Conservation (phyloP, 441 rosid genomes). For the Populus hybrid region DNA sequence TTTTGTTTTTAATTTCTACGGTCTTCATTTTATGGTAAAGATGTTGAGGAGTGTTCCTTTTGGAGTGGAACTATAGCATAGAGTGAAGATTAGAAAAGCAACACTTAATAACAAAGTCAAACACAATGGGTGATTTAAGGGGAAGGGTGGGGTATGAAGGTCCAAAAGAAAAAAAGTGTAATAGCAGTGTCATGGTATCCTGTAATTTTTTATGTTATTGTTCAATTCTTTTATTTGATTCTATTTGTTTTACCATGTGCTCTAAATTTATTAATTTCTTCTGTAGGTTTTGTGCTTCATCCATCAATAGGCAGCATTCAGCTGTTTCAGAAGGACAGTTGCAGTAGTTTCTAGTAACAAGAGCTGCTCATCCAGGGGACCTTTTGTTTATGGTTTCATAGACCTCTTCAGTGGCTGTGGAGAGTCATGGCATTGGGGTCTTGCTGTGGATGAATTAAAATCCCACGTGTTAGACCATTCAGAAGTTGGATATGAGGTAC, state of each 20-base stretch:
- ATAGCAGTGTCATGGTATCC: too few species aligned
- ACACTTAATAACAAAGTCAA: too few species aligned
- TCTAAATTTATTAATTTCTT: conserved; percentile 22
- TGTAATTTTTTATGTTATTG: background rate
- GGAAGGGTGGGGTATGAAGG: too few species aligned
- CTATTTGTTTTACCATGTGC: conserved; percentile 7
- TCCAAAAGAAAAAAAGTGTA: too few species aligned
- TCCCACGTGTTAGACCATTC: conserved; percentile 41
- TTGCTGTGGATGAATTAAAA: conserved; percentile 57
- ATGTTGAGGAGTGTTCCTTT: too few species aligned
- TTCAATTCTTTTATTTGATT: conserved; percentile 4
- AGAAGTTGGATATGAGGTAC: conserved; percentile 34
- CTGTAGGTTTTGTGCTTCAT: conserved; percentile 45
- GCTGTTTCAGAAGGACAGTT: conserved; percentile 39
- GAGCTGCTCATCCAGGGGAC: conserved; percentile 44
- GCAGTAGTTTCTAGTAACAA: conserved; percentile 44
- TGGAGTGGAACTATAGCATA: too few species aligned
- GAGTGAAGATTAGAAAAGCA: too few species aligned
- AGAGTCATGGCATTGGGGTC: conserved; percentile 79
- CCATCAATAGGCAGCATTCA: conserved; percentile 36
- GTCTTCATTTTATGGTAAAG: too few species aligned
- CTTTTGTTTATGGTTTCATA: conserved; percentile 82
- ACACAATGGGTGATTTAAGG: too few species aligned
- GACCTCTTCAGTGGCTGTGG: conserved; percentile 88
- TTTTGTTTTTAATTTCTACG: too few species aligned